Base-by-base conservation (phyloP, 805 yeast genomes). In the Starmerella apis region DNA sequence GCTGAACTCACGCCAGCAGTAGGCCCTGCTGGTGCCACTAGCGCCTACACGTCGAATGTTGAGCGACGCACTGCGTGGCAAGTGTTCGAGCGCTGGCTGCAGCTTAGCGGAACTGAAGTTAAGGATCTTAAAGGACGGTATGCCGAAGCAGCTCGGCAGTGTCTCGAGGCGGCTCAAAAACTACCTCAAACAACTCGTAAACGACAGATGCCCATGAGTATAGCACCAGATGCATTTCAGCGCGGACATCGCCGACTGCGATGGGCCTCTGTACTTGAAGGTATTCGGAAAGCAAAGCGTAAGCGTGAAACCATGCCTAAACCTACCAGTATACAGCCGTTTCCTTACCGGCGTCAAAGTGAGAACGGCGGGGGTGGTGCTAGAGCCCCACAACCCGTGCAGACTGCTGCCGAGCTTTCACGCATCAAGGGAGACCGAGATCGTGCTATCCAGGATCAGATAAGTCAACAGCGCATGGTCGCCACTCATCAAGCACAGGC, bases 11-110 rank as follows among this genome's bases (percentile, higher is more conserved):
- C 23, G 23, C 23, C 28, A 3, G 31, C 28, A 2, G 46, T 48
- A 20, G 46, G 27, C 18, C 28, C 42, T 4, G 32, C 39, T 4
- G 35, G 45, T 13, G 45, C 48, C 3, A 14, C 28, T 13, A 31
- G 78, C 56, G 77, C 81, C 13, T 87, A 86, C 64, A 76, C 80
- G 33, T 83, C 97, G 0, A 87, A 86, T 61, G 86, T 87, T 50
- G 97, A 92, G 65, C 77, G 96, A 61, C 76, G 98, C 61, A 92
- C 97, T 0, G 94, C 98, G 0, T 92, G 98, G 98, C 97, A 90
- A 64, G 90, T 97, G 64, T 92, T 92, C 69, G 98, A 92, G 66
- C 72, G 98, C 57, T 92, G 90, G 71, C 81, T 88, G 53, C 97
- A 90, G 68, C 72, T 92, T 56, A 86, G 85, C 59, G 96, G 90